Percentiles rank a stretch among this genome's conserved stretches.
phyloP scores from a whole-genome alignment of 331 rosid species.

The Pyrus hybrid region DNA sequence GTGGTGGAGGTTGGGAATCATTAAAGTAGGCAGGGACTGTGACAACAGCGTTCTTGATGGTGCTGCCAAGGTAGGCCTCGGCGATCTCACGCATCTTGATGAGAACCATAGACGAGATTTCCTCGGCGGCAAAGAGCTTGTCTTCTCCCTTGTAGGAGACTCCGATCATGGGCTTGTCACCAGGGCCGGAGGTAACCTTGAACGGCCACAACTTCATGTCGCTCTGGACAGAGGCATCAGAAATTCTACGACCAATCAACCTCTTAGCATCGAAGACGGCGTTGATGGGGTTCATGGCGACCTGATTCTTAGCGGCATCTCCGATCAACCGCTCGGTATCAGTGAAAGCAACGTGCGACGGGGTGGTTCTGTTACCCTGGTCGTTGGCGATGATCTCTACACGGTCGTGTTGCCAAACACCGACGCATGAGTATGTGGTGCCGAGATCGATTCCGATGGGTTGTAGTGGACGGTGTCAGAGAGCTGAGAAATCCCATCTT shows the following conservation, averaged over 20 bases:
- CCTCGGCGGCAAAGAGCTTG: constrained; percentile 75
- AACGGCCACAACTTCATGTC: constrained; percentile 81
- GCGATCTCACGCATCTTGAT: constrained; percentile 89
- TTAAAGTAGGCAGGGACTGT: constrained; percentile 82
- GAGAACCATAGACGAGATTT: constrained; percentile 76
- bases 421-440: constrained; percentile 78
- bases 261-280: constrained; percentile 80
- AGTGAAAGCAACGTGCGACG: constrained; percentile 69
- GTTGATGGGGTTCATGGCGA: no score
- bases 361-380: constrained; percentile 79
- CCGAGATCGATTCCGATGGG: constrained; percentile 91
- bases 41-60: constrained; percentile 68
- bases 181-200: constrained; percentile 53
- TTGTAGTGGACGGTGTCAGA: constrained; percentile 63
- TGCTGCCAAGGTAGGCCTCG: constrained; percentile 64
- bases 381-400: constrained; percentile 83
- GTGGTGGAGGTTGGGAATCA: no score
- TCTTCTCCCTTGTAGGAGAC: constrained; percentile 81
- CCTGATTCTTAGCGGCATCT: constrained; percentile 80
- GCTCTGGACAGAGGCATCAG: constrained; percentile 63
- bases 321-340: constrained; percentile 73
- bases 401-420: constrained; percentile 84
- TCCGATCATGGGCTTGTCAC: constrained; percentile 63
- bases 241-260: constrained; percentile 55
- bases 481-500: constrained; percentile 63